These are phyloP conservation scores for Conoideocrella luteorostrata DNA, from an alignment of 2,329 filamentous ascomycete genomes.

Conservation along the genomic window DNA sequence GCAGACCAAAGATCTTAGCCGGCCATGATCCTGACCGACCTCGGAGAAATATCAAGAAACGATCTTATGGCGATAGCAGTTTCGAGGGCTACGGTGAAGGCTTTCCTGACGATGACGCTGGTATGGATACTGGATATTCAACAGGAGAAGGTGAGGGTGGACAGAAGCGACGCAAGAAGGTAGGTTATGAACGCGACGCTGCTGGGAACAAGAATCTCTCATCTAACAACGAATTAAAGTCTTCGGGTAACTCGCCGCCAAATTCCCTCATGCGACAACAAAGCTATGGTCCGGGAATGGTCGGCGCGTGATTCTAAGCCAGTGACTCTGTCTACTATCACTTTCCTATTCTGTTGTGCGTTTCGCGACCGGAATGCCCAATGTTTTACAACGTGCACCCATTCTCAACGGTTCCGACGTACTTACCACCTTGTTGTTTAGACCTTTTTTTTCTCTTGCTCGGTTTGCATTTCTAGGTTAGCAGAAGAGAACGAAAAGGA, in stretches of 20 bases:
- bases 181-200: slow-evolving; percentile 20
- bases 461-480: neutral
- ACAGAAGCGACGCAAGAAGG: slow-evolving; percentile 62
- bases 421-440: slow-evolving; percentile 5
- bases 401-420: no score
- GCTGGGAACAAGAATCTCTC: slow-evolving; percentile 3
- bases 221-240: slow-evolving; percentile 31
- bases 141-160: slow-evolving; percentile 65
- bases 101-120: slow-evolving; percentile 60
- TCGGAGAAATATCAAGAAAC: slow-evolving; percentile 63
- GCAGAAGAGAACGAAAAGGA: neutral
- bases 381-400: no score
- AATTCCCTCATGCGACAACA: slow-evolving; percentile 41
- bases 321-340: no score
- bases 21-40: slow-evolving; percentile 48
- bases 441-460: slow-evolving; percentile 5
- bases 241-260: slow-evolving; percentile 35
- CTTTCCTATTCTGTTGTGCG: no score
- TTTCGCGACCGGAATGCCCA: no score
- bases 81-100: slow-evolving; percentile 71
- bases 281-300: slow-evolving; percentile 53
- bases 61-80: slow-evolving; percentile 67
- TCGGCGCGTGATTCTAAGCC: slow-evolving; percentile 50
- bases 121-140: slow-evolving; percentile 56
- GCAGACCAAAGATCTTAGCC: slow-evolving; percentile 32